These are phyloP conservation scores for Diversispora epigaea DNA, from an alignment of 192 early-diverging fungal genomes.

Conservation along the genomic window DNA sequence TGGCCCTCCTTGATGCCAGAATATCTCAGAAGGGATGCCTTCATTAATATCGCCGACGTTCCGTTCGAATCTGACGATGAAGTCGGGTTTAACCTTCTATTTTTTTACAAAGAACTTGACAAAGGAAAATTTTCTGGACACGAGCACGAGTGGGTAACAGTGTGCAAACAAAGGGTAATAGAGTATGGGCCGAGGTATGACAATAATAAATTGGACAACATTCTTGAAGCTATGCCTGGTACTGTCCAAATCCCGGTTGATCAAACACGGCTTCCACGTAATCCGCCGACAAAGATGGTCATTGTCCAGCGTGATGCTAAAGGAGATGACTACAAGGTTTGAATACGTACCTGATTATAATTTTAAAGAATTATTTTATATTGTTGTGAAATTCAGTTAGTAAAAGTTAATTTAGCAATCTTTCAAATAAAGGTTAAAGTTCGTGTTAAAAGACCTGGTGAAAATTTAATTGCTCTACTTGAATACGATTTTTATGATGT, in stretches of 20 bases:
- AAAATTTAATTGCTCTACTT: conserved; percentile 3
- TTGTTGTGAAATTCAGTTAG: conserved; percentile 1
- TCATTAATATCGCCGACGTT: too few species aligned
- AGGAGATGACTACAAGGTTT: conserved; percentile 24
- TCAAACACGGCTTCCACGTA: not conserved
- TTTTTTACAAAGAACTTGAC: too few species aligned
- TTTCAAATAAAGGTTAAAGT: conserved; percentile 29
- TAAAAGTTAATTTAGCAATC: not conserved
- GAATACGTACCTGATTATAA: conserved; percentile 1
- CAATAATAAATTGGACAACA: not conserved
- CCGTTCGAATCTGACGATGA: too few species aligned
- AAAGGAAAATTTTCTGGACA: conserved; percentile 8
- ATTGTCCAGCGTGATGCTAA: not conserved
- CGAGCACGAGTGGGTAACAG: not conserved
- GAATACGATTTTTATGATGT: conserved; percentile 10
- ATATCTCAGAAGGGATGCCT: too few species aligned
- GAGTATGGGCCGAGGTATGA: conserved; percentile 19
- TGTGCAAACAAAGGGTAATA: conserved; percentile 3
- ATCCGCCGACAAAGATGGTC: conserved; percentile 5
- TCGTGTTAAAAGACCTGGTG: conserved; percentile 6
- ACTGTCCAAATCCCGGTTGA: conserved; percentile 9
- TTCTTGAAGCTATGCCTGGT: not conserved
- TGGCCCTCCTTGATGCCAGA: too few species aligned
- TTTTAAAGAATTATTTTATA: conserved; percentile 13
- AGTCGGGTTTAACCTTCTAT: too few species aligned